Conservation (phyloP, 306 rosid species). For the Benincasa hispida region DNA sequence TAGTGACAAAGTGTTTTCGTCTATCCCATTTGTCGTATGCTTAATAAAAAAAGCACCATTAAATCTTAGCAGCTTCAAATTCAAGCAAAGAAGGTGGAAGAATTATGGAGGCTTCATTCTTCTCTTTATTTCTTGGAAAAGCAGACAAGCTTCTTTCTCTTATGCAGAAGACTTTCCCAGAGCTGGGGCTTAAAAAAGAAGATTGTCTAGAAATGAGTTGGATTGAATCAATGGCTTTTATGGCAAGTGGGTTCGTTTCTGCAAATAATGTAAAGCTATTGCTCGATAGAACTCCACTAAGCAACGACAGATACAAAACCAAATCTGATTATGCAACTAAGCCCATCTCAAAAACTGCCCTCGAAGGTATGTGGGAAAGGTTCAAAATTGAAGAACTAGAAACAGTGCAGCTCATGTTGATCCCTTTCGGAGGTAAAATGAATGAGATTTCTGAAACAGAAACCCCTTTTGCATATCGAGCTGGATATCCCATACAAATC, state of each 20-base stretch:
- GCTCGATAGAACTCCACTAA: slow-evolving; percentile 22
- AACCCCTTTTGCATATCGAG: slow-evolving; percentile 56
- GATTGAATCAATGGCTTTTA: slow-evolving; percentile 48
- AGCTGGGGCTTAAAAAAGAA: background rate
- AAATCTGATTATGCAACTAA: slow-evolving; percentile 53
- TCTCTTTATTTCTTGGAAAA: background rate
- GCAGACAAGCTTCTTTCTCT: background rate
- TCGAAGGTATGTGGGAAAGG: slow-evolving; percentile 33
- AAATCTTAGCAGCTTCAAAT: background rate
- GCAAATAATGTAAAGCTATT: slow-evolving; percentile 21
- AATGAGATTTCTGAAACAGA: slow-evolving; percentile 35
- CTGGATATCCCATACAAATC: slow-evolving; percentile 43
- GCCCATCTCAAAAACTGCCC: slow-evolving; percentile 31
- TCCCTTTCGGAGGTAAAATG: slow-evolving; percentile 69
- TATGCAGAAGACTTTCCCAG: background rate
- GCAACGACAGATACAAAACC: slow-evolving; percentile 34
- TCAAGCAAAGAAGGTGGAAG: background rate
- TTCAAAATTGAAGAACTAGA: slow-evolving; percentile 21
- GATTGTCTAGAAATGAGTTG: slow-evolving; percentile 1
- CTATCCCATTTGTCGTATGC: too few relatives aligned
- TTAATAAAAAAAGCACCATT: too few relatives aligned
- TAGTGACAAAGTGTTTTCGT: too few relatives aligned
- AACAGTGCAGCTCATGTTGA: slow-evolving; percentile 30
- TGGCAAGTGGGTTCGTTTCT: slow-evolving; percentile 18
- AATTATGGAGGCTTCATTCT: background rate